Evolutionary conservation across 2,329 filamentous ascomycete species (phyloP), one percentile per base, ranked within the genome.

Genomic region (Talaromyces sp.): DNA sequence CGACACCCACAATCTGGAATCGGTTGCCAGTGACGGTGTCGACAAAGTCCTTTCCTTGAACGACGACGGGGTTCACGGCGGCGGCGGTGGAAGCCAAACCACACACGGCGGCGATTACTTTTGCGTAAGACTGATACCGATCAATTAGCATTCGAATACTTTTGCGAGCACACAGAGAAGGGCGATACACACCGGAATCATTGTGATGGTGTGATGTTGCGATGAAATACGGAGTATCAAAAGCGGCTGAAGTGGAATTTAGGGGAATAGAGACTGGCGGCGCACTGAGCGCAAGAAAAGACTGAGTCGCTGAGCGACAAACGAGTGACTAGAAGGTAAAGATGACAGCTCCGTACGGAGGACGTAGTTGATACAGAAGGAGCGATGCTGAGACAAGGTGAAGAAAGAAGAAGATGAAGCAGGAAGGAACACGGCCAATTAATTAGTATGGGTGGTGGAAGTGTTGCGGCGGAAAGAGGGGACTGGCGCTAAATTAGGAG

Each of bases 1-100:
- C 87, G 66, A 88, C 84, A 74, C 86, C 86, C 66, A 88, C 78
- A 66, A 89, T 83, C 78, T 87, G 83, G 75, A 89, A 84, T 57
- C 87, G 83, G 69, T 86, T 82, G 64, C 82, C 82, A 19, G 84
- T 86, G 62, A 83, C 78, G 41, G 81, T 81, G 74, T 88, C 84
- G 70, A 89, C 81, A 75, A 89, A 88, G 73, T 89, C 83, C 74
- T 85, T 84, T 66, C 86, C 85, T 63, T 83, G 73, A 61, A 88
- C 83, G 65, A 83, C 81, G 64, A 89, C 79, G 7, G 86, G 82
- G 63, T 83, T 82, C 52, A 88, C 83, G 33, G 86, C 85, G 22
- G 78, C 72, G 45, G 80, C 81, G 69, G 83, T 75, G 69, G 80
- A 75, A 47, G 81, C 74, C 63, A 82, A 74, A 62, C 76, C 78